A percentile compares a stretch with the other conserved stretches of the same genome.
Conservation (phyloP, 2,329 filamentous ascomycete genomes). For the Neonectria magnoliae region DNA sequence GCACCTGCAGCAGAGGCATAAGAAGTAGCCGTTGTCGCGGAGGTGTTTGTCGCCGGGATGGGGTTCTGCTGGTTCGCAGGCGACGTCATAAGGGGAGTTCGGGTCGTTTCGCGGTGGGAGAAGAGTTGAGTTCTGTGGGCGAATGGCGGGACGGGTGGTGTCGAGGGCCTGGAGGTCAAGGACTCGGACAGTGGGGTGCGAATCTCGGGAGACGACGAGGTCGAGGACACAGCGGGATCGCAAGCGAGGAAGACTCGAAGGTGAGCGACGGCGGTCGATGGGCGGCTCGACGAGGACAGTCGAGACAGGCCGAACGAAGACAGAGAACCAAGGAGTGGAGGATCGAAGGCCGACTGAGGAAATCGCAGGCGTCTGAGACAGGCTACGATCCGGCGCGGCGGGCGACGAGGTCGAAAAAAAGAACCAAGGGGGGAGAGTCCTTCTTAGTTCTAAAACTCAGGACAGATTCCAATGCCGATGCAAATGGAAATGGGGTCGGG, state of each 20-base stretch:
- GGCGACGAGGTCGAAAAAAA: conserved; percentile 34
- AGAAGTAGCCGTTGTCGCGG: conserved; percentile 67
- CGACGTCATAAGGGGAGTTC: conserved; percentile 66
- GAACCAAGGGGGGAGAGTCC: conserved; percentile 42
- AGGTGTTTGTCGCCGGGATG: conserved; percentile 66
- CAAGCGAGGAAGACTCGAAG: conserved; percentile 30
- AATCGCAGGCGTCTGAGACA: conserved; percentile 45
- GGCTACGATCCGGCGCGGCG: conserved; percentile 47
- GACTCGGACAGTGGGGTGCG: conserved; percentile 35
- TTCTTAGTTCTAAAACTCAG: conserved; percentile 47
- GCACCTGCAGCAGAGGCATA: conserved; percentile 75
- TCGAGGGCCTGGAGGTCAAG: conserved; percentile 36
- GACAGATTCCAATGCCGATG: conserved; percentile 47
- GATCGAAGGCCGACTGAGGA: conserved; percentile 36
- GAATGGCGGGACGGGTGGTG: conserved; percentile 39
- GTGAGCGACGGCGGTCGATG: conserved; percentile 38
- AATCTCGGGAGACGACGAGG: conserved; percentile 23
- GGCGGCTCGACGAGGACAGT: conserved; percentile 37
- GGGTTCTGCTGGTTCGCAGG: conserved; percentile 64
- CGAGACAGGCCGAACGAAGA: conserved; percentile 39
- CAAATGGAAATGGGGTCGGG: conserved; percentile 46
- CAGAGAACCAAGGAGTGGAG: conserved; percentile 44
- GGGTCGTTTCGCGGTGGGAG: conserved; percentile 44
- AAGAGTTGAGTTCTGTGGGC: conserved; percentile 33
- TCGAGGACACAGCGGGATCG: conserved; percentile 28